Base-by-base conservation (phyloP, 1,139 yeast species). In the Nakaseomyces sp. region DNA sequence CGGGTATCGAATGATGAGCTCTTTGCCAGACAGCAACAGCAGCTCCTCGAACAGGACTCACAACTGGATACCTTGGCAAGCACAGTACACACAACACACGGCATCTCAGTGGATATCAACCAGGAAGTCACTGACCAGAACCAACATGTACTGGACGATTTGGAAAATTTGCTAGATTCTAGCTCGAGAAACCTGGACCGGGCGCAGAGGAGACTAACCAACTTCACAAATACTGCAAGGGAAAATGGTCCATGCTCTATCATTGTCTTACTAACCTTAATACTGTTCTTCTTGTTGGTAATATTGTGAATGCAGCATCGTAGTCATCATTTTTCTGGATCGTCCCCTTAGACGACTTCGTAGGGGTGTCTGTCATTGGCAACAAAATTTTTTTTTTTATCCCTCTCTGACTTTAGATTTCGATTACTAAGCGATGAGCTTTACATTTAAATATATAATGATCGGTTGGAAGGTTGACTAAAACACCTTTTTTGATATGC, bases 221-320 rank as follows among this genome's bases (percentile, higher is more conserved):
- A 52, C 13, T 60, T 55, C 32, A 54, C 57, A 39, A 50, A 45
- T 19, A 49, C 59, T 5, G 59, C 62, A 15, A 55, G 55, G 36
- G 63, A 57, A 35, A 57, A 58, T 41, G 60, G 61, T 2, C 59
- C 60, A 5, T 61, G 65, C 45, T 43, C 51, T n/a, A 46, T 50
- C 5, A 61, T 61, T n/a, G 40, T 56, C 1, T 24, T 58, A 9
- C 48, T 61, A 15, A 42, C 52, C 12, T 12, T 59, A 9, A 53
- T 59, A 13, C 44, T 61, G 10, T 31, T 60, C 12, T 44, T 60
- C 12, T 44, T 61, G 33, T 29, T 61, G 33, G 45, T 58, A 18
- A 45, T 56, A 2, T 41, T 56, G n/a, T 55, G 44, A 47, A n/a
- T 2, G n/a, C 6, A 8, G 9, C 3, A 12, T 26, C n/a, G n/a